Percentiles rank a stretch among this genome's conserved stretches.
These are phyloP conservation scores for Prunus yedoensis DNA, from an alignment of 331 rosid species.

Conservation along the genomic window DNA sequence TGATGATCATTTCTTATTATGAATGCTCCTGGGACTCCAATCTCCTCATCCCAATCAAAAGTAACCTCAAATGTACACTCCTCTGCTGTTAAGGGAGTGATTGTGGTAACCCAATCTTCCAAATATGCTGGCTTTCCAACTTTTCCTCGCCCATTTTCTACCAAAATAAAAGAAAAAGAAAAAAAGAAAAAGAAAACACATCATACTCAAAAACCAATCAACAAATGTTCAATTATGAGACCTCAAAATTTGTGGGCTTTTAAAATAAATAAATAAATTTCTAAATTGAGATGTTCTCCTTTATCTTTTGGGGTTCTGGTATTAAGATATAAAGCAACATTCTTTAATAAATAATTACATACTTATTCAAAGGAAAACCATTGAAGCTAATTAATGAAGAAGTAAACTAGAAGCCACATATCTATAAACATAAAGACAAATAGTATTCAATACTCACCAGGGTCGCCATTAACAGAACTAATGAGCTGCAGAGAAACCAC, in stretches of 20 bases:
- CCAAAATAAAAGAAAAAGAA: background rate
- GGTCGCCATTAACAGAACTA: slow-evolving; percentile 31
- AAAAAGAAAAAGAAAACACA: background rate
- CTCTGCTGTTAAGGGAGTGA: slow-evolving; percentile 17
- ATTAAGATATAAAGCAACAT: background rate
- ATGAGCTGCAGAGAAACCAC: slow-evolving; percentile 31
- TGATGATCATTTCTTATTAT: slow-evolving; percentile 26
- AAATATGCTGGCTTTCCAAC: slow-evolving; percentile 26
- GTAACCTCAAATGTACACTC: slow-evolving; percentile 22
- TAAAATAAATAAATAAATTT: no score
- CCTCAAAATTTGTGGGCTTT: background rate
- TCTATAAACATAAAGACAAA: no score
- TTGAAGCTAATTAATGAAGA: background rate
- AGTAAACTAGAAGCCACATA: background rate
- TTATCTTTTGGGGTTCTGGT: background rate
- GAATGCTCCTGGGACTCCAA: slow-evolving; percentile 32
- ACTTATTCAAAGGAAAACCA: background rate
- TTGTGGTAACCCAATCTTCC: slow-evolving; percentile 21
- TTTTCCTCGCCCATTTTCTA: slow-evolving; percentile 26
- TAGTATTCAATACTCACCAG: background rate
- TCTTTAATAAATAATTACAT: background rate
- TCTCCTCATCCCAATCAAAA: slow-evolving; percentile 32
- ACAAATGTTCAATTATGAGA: background rate
- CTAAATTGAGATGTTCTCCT: background rate
- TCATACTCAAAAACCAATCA: background rate